Base-by-base conservation (phyloP, 345 rosid genomes). In the Syzygium aqueum region DNA sequence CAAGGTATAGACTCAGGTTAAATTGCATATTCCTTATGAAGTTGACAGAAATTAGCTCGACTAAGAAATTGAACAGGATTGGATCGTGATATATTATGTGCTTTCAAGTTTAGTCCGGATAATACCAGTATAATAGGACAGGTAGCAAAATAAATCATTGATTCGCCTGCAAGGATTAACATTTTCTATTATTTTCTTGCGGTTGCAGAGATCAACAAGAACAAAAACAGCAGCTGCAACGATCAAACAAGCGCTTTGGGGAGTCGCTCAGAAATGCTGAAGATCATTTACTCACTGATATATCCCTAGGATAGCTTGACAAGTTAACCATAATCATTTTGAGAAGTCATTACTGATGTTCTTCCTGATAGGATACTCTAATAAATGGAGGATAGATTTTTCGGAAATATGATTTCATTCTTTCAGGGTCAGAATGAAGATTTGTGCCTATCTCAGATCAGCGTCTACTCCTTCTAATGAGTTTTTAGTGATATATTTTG, bases 171-270 rank as follows among this genome's bases (percentile, higher is more conserved):
- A 5, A 84, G 57, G 22, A 53, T 56, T 84, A 84, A 84, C 59
- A 17, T 33, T 11, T 84, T 84, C 49, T 23, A 83, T 28, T 37
- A 77, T 51, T 61, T 28, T 43, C 19, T 23, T 93, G 93, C 96
- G 94, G 97, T 92, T 87, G 86, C 93, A 93, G 88, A 96, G 97
- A 90, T 73, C 90, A 85, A 89, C 87, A 16, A 67, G 87, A 53
- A 90, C 87, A 16, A 78, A 85, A 50, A 88, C 91, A n/a, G 90
- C 97, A 77, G 87, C 88, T 57, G 92, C 91, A 88, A 89, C 85
- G 87, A 93, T 97, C 89, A 91, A 91, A 86, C 93, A 90, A 89
- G 94, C 94, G 49, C 92, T 97, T 85, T 93, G 92, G 84, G 93
- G 92, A 88, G 92, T 96, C 86, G 91, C 93, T 63, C 61, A 93